Evolutionary conservation across 1,284 basidiomycete genomes (phyloP).

Genomic region (Peniophora sp.): DNA sequence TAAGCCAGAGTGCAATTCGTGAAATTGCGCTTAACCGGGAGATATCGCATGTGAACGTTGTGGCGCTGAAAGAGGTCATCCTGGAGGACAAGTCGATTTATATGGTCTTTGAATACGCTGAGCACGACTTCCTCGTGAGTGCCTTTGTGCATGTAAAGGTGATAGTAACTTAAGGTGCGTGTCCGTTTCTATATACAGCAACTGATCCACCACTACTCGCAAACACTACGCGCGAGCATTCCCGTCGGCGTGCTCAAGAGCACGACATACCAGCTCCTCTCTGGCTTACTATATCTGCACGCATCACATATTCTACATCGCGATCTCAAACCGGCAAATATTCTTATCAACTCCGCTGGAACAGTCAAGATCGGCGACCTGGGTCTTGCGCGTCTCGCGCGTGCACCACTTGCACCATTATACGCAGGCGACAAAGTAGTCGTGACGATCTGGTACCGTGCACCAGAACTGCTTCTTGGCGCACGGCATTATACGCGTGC

Average conservation of each 20-base stretch:
- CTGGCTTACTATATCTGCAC: constrained; percentile 93
- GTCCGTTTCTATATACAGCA: constrained; percentile 45
- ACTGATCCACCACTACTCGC: constrained; percentile 97
- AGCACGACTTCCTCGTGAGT: constrained; percentile 92
- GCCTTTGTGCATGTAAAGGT: neutral
- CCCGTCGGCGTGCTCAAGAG: constrained; percentile 81
- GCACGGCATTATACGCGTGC: constrained; percentile 96
- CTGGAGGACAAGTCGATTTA: constrained; percentile 97
- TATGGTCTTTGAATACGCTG: constrained; percentile 99
- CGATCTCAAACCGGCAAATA: constrained; percentile 98
- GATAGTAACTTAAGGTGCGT: neutral
- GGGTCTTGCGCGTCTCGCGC: constrained; percentile 85
- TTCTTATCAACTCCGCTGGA: constrained; percentile 85
- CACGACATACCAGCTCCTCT: constrained; percentile 91
- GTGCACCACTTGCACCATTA: constrained; percentile 80
- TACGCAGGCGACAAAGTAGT: constrained; percentile 95
- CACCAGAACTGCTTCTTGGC: constrained; percentile 90
- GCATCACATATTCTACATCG: constrained; percentile 92
- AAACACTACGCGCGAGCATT: constrained; percentile 75
- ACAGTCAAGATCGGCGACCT: constrained; percentile 98
- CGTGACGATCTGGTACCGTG: constrained; percentile 98
- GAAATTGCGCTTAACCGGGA: constrained; percentile 98
- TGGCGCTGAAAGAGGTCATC: constrained; percentile 89
- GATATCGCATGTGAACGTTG: constrained; percentile 89
- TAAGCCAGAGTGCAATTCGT: constrained; percentile 93